Evolutionary conservation across 2,329 filamentous ascomycete genomes (phyloP).

Genomic region (Arthroderma sp.): DNA sequence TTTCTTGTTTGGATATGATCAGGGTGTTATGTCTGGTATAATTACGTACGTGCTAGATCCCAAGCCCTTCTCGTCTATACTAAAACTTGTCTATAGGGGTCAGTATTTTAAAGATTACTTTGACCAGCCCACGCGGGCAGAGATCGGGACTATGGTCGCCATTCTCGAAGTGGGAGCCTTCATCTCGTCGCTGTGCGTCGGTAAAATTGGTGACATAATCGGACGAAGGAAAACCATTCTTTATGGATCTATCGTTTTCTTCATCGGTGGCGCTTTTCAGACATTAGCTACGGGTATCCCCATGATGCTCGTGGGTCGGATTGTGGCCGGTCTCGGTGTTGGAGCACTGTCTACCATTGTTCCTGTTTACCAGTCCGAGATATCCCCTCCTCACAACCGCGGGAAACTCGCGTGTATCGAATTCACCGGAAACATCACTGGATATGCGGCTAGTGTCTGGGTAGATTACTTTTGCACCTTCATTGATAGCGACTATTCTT

Average conservation of each 20-base stretch:
- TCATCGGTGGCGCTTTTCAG: conserved; percentile 71
- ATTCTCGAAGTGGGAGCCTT: conserved; percentile 92
- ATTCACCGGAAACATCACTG: conserved; percentile 92
- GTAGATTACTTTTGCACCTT: conserved; percentile 95
- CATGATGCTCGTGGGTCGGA: conserved; percentile 75
- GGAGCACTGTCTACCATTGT: conserved; percentile 85
- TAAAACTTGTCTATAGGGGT: conserved; percentile 37
- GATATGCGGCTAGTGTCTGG: conserved; percentile 94
- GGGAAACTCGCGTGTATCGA: conserved; percentile 95
- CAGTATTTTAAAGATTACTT: conserved; percentile 86
- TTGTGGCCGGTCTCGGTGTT: conserved; percentile 74
- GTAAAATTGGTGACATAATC: conserved; percentile 80
- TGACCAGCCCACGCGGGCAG: conserved; percentile 68
- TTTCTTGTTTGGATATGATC: conserved; percentile 53
- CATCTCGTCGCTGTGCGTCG: conserved; percentile 74
- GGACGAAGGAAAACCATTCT: conserved; percentile 81
- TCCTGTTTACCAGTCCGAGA: conserved; percentile 86
- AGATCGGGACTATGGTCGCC: conserved; percentile 94
- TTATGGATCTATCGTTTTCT: conserved; percentile 83
- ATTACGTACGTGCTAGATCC: conserved; percentile 43
- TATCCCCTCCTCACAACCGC: conserved; percentile 89
- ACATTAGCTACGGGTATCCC: conserved; percentile 68
- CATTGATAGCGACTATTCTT: conserved; percentile 73
- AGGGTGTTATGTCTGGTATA: conserved; percentile 56
- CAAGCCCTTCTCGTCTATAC: conserved; percentile 13